Conservation (phyloP, 192 early-diverging fungal genomes). For the Phycomyces nitens region DNA sequence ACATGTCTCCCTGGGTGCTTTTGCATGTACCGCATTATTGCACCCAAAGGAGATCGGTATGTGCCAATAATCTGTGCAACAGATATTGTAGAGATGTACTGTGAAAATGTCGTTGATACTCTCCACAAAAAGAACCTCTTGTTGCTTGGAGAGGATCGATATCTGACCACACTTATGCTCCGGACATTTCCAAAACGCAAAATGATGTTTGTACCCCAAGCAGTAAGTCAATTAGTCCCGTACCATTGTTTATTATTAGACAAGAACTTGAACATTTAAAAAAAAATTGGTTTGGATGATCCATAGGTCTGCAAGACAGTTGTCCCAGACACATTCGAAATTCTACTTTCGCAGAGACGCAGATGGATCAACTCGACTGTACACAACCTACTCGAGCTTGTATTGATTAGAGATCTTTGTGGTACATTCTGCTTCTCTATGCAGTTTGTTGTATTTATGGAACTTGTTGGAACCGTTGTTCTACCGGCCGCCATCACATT, state of each 20-base stretch:
- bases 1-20: conserved; percentile 75
- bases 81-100: conserved; percentile 70
- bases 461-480: conserved; percentile 87
- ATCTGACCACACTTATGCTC: conserved; percentile 75
- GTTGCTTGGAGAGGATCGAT: conserved; percentile 73
- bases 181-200: conserved; percentile 70
- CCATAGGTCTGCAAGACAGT: conserved; percentile 66
- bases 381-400: conserved; percentile 80
- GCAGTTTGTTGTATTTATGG: conserved; percentile 96
- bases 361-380: conserved; percentile 90
- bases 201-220: conserved; percentile 71
- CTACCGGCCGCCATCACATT: conserved; percentile 88
- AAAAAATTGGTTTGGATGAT: not conserved
- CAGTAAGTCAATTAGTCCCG: conserved; percentile 27
- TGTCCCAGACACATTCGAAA: conserved; percentile 64
- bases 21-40: conserved; percentile 75
- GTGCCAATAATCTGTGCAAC: conserved; percentile 74
- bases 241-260: not conserved
- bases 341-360: conserved; percentile 74
- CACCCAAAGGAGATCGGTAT: conserved; percentile 58
- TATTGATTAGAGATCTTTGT: conserved; percentile 79
- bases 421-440: conserved; percentile 91
- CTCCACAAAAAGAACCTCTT: conserved; percentile 74
- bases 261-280: not conserved
- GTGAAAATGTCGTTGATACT: conserved; percentile 66